Conservation (phyloP, 2,329 filamentous ascomycete species). For the Epichloe gansuensis region DNA sequence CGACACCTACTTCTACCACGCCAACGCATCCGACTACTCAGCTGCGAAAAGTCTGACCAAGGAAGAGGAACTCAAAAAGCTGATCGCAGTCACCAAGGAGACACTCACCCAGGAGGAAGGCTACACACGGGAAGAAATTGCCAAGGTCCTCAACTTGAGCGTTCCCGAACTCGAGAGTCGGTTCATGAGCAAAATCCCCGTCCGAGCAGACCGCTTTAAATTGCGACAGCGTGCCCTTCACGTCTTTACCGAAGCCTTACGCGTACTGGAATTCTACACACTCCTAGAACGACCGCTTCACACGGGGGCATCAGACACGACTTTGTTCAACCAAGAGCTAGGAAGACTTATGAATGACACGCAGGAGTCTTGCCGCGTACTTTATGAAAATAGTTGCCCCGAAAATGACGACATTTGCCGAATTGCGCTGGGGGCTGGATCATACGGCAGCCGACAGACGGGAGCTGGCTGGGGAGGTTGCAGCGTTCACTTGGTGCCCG, state of each 20-base stretch:
- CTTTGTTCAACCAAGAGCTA: constrained; percentile 51
- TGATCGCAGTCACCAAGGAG: constrained; percentile 57
- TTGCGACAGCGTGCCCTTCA: constrained; percentile 80
- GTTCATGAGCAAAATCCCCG: constrained; percentile 80
- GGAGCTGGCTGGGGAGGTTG: constrained; percentile 97
- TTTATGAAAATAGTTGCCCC: constrained; percentile 85
- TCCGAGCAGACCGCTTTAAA: constrained; percentile 78
- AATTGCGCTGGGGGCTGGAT: constrained; percentile 65
- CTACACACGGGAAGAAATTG: constrained; percentile 81
- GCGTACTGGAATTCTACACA: constrained; percentile 72
- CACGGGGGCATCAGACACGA: constrained; percentile 37
- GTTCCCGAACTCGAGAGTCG: constrained; percentile 60
- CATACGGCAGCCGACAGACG: constrained; percentile 75
- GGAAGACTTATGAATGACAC: constrained; percentile 82
- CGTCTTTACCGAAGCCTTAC: constrained; percentile 79
- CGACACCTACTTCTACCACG: constrained; percentile 58
- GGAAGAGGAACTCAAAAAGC: constrained; percentile 57
- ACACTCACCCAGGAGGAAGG: constrained; percentile 69
- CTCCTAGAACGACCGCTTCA: constrained; percentile 49
- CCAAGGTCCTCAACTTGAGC: constrained; percentile 54
- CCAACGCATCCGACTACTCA: constrained; percentile 24
- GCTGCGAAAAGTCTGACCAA: constrained; percentile 32
- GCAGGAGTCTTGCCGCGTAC: constrained; percentile 72
- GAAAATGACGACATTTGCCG: constrained; percentile 84
- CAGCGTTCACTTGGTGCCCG: constrained; percentile 83